Evolutionary conservation across 1,284 basidiomycete species (phyloP), one percentile per base, ranked within the genome.

Genomic region (Pascua guehoae): DNA sequence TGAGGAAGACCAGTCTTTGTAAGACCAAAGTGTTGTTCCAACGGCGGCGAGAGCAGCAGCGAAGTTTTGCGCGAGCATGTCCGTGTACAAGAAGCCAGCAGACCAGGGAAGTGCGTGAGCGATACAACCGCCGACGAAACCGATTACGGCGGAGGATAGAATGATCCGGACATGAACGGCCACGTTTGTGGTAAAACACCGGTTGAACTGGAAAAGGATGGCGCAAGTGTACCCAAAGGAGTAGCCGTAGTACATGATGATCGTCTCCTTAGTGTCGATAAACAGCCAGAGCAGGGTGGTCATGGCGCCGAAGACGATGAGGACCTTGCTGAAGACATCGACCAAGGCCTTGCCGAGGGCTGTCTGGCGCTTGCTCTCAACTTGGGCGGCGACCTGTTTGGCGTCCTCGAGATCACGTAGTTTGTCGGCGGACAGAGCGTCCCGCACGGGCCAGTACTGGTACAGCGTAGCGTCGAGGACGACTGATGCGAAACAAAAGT

Each of bases 391-490:
- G 8, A 57, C 47, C 12, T 43, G 51, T 39, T 57, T 37, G 38
- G 56, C 56, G 15, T 57, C 47, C 12, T 41, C 47, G n/a, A 57
- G 51, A 32, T 57, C 36, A 32, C 24, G 45, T 5, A 57, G 50
- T n/a, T 52, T 52, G 15, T 57, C 56, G 42, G 48, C 42, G 1
- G 56, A 57, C 14, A 57, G 56, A 14, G 47, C 41, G 47, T 57
- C 56, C 38, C 56, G 56, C n/a, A 53, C 18, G 5, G 56, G 36
- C 56, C 56, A 57, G 47, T 57, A 57, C 56, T 57, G 52, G 50
- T 39, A 57, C 18, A 57, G 47, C 3, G 56, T 55, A 3, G 39
- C 41, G 51, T 59, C n/a, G n/a, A n/a, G n/a, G n/a, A n/a, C n/a
- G n/a, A n/a, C n/a, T n/a, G n/a, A n/a, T n/a, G n/a, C n/a, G n/a